These are phyloP conservation scores for Trichoderma sp. DNA, from an alignment of 2,329 filamentous ascomycete genomes.

Conservation along the genomic window DNA sequence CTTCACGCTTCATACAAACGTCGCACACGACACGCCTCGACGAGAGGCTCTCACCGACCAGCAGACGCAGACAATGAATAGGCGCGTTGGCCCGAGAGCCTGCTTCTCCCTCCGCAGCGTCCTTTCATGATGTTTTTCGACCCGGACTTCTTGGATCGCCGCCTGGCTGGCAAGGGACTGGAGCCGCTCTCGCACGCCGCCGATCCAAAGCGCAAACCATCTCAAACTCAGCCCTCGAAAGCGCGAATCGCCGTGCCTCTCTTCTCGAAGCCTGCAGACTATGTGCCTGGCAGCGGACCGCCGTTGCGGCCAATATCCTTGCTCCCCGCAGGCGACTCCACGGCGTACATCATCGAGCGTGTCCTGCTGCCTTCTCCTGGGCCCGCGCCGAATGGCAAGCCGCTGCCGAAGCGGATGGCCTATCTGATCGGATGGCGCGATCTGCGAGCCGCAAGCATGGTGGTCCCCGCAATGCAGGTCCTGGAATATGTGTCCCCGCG, in stretches of 20 bases:
- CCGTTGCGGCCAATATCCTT: slow-evolving; percentile 51
- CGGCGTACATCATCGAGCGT: slow-evolving; percentile 59
- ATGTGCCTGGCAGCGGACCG: slow-evolving; percentile 52
- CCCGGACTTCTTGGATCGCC: slow-evolving; percentile 11
- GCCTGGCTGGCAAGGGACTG: slow-evolving; percentile 6
- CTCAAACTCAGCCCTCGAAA: not conserved
- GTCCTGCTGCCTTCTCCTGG: slow-evolving; percentile 47
- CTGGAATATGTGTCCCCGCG: slow-evolving; percentile 61
- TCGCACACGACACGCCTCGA: not conserved
- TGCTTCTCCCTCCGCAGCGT: not conserved
- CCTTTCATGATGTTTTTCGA: slow-evolving; percentile 16
- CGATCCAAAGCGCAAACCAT: not conserved
- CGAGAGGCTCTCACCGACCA: not conserved
- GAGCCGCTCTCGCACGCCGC: not conserved
- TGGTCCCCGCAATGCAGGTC: slow-evolving; percentile 50
- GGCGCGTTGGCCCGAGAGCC: slow-evolving; percentile 2
- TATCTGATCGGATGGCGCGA: slow-evolving; percentile 60
- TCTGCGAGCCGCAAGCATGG: slow-evolving; percentile 49
- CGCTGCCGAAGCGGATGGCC: slow-evolving; percentile 48
- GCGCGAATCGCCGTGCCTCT: slow-evolving; percentile 22
- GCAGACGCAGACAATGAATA: slow-evolving; percentile 12
- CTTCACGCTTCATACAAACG: not conserved
- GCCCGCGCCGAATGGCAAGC: slow-evolving; percentile 38
- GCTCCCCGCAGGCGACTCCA: slow-evolving; percentile 51
- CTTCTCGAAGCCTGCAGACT: slow-evolving; percentile 34